Percentiles rank a stretch among this genome's conserved stretches.
These are phyloP conservation scores for Macrolepiota dolichaula DNA, from an alignment of 768 basidiomycete species.

Conservation along the genomic window DNA sequence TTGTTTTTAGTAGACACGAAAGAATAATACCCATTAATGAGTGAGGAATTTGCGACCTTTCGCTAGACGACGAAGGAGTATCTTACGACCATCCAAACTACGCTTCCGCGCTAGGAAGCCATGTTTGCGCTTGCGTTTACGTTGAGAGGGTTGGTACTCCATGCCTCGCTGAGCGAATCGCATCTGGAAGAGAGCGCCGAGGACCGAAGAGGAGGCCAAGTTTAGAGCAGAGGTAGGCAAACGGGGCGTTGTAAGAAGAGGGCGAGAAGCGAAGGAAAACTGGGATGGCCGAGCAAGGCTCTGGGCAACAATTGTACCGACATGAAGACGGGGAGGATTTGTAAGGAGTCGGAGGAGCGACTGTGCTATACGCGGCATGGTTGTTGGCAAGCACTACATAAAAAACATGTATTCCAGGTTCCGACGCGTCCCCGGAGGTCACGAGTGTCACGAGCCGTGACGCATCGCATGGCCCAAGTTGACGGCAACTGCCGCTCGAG, in stretches of 20 bases:
- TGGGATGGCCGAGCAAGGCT: constrained; percentile 13
- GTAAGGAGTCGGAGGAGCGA: constrained; percentile 33
- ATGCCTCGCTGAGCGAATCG: constrained; percentile 72
- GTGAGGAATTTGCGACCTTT: constrained; percentile 80
- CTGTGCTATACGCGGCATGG: constrained; percentile 44
- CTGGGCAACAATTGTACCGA: constrained; percentile 16
- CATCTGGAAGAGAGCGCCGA: constrained; percentile 44
- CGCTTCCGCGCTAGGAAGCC: constrained; percentile 83
- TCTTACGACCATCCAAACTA: constrained; percentile 65
- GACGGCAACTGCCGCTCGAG: constrained; percentile 11
- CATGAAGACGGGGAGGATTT: constrained; percentile 27
- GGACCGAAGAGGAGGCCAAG: constrained; percentile 29
- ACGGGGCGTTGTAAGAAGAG: constrained; percentile 5
- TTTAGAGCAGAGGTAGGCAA: constrained; percentile 16
- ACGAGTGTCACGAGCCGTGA: constrained; percentile 8
- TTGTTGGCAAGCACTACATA: not conserved
- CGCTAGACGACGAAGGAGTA: constrained; percentile 62
- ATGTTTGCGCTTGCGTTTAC: constrained; percentile 88
- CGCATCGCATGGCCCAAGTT: constrained; percentile 1
- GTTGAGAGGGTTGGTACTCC: constrained; percentile 97
- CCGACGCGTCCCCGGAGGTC: not conserved
- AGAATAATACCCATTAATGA: constrained; percentile 45
- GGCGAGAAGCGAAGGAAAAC: constrained; percentile 2
- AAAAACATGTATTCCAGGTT: not conserved
- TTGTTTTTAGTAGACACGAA: not conserved